Base-by-base conservation (phyloP, 129 eudicot species). In the Artemisia argyi region DNA sequence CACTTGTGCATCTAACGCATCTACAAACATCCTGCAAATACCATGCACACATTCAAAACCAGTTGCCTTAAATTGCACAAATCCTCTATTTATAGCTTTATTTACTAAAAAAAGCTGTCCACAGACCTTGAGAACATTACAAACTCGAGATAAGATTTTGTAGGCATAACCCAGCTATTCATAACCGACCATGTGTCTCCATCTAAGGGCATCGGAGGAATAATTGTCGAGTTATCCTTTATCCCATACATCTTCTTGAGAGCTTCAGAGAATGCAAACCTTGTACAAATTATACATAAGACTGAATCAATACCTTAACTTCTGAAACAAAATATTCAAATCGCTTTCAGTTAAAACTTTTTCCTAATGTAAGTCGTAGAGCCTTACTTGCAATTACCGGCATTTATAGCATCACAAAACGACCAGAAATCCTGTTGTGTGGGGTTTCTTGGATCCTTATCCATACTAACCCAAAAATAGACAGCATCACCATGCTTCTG, bases 361-460 rank as follows among this genome's bases (percentile, higher is more conserved):
- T 51, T 68, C 49, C 71, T 3, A 7, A 47, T 49, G 20, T 2
- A 53, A 19, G 52, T 73, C 11, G 35, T n/a, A 48, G 69, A 50
- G 39, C 50, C 98, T 93, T 88, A 91, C 99, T 78, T 88, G 89
- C 99, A 94, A 84, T 94, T 94, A 63, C 99, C 99, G 49, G 99
- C 97, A 84, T 94, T 94, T 67, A 94, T 74, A 51, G 99, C 81
- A 79, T 94, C 99, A 73, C 99, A 94, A 78, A 94, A 94, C 26
- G 99, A 84, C 99, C 99, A 94, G 72, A 94, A 94, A 81, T 91
- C 96, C 64, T 72, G 83, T 71, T 80, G 86, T 24, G 56, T 66
- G 16, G 88, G 88, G 76, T 86, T 88, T 76, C 97, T 86, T 35
- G 89, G 88, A 80, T 94, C 98, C 66, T 26, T 78, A 78, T 90